Base-by-base conservation (phyloP, 345 rosid genomes). In the Populus pruinosa region DNA sequence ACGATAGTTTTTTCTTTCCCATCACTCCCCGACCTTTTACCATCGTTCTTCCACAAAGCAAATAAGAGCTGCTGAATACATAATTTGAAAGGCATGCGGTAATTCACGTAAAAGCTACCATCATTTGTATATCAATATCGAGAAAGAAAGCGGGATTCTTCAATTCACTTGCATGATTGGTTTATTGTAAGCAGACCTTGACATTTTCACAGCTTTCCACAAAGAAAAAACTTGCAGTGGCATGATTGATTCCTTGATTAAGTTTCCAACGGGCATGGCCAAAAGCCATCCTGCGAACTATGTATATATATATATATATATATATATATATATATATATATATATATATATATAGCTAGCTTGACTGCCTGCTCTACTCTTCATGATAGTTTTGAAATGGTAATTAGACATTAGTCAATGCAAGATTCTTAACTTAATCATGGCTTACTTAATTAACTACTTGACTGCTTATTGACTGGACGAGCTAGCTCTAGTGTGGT, bases 201-300 rank as follows among this genome's bases (percentile, higher is more conserved):
- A 47, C 53, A 17, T 29, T 9, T 49, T 74, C 55, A 55, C 76
- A 78, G 70, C 86, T 83, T 87, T 83, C 69, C 67, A 71, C 55
- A 62, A 14, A 8, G 39, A 16, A 6, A 11, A 18, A 62, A 29
- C 83, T 86, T 80, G 85, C 80, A 69, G 78, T 69, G 83, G 73
- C 69, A 87, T 88, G 89, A 90, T 85, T 84, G 88, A 85, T 81
- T 59, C 88, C 80, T 83, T 86, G 88, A 84, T 84, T 86, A 75
- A 31, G 18, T 61, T 78, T 62, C 14, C 31, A 67, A 69, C 62
- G 61, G 65, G 82, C 61, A 79, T 79, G 82, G 72, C 77, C 66
- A 70, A 88, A 85, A 82, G 83, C 80, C 78, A 76, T 17, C 4
- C 49, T 21, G 17, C 12, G 4, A 33, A 21, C 47, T 35, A 14